These are phyloP conservation scores for Luvunga scandens DNA, from an alignment of 345 rosid genomes.

Conservation along the genomic window DNA sequence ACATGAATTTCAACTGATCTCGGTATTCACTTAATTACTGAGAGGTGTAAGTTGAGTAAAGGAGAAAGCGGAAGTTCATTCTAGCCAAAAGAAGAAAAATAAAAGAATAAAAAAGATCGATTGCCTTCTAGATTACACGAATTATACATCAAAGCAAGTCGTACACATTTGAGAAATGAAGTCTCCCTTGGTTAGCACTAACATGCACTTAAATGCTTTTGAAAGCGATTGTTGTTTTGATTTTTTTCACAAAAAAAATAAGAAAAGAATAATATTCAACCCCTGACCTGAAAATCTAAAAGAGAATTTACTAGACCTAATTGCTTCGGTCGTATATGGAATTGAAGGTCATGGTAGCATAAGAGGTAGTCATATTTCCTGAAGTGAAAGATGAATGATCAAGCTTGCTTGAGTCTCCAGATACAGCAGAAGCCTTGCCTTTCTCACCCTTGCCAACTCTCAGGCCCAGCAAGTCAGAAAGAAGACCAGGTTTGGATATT, in stretches of 20 bases:
- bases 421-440: constrained; percentile 2
- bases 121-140: neutral
- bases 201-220: neutral
- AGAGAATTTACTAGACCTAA: constrained; percentile 4
- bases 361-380: constrained; percentile 28
- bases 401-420: constrained; percentile 17
- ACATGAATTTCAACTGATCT: neutral
- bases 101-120: neutral
- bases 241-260: neutral
- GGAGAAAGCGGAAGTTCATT: neutral
- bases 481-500: constrained; percentile 48
- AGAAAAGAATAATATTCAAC: neutral
- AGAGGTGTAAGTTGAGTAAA: neutral
- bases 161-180: neutral
- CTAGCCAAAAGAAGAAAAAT: neutral
- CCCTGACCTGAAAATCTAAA: neutral
- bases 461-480: constrained; percentile 35
- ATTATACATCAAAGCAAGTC: constrained; percentile 1
- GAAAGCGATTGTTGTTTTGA: neutral
- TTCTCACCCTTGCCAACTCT: constrained; percentile 19
- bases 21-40: neutral
- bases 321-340: constrained; percentile 52
- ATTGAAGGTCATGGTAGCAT: constrained; percentile 62
- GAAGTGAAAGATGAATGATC: constrained; percentile 32
- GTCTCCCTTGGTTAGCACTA: neutral